Conservation (phyloP, 1,284 basidiomycete genomes). For the Malassezia dermatis region DNA sequence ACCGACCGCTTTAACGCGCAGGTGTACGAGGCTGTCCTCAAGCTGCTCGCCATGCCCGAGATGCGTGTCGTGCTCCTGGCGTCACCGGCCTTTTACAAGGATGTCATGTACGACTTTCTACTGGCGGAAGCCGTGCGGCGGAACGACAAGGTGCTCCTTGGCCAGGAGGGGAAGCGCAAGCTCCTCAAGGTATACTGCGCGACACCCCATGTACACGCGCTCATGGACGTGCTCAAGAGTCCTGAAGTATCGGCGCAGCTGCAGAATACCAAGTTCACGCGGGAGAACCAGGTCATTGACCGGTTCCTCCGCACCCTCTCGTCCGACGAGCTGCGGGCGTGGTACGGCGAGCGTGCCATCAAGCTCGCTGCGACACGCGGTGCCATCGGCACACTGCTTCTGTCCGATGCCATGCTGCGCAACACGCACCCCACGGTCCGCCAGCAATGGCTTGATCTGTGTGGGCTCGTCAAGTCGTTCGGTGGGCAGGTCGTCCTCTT, state of each 20-base stretch:
- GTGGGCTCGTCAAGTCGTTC: slow-evolving; percentile 75
- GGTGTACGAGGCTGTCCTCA: slow-evolving; percentile 74
- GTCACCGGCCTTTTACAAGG: slow-evolving; percentile 88
- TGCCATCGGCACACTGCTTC: slow-evolving; percentile 84
- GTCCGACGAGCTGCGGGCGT: slow-evolving; percentile 84
- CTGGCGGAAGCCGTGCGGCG: slow-evolving; percentile 52
- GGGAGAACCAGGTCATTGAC: slow-evolving; percentile 60
- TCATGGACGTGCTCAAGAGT: slow-evolving; percentile 86
- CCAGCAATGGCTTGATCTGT: slow-evolving; percentile 69
- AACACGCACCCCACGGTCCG: slow-evolving; percentile 40
- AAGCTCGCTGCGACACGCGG: slow-evolving; percentile 79
- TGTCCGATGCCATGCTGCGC: slow-evolving; percentile 87
- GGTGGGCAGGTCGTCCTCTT: slow-evolving; percentile 92
- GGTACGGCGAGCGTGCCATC: slow-evolving; percentile 96
- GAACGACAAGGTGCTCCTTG: slow-evolving; percentile 66
- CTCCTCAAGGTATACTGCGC: slow-evolving; percentile 81
- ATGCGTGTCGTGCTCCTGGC: slow-evolving; percentile 88
- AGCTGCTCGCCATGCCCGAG: slow-evolving; percentile 73
- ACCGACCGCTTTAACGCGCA: slow-evolving; percentile 64
- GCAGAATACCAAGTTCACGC: slow-evolving; percentile 94
- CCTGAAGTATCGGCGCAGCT: slow-evolving; percentile 60
- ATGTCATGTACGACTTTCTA: slow-evolving; percentile 69
- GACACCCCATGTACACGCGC: slow-evolving; percentile 87
- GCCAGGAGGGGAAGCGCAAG: slow-evolving; percentile 65
- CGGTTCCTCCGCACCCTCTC: slow-evolving; percentile 69